Base-by-base conservation (phyloP, 202 grass and related monocot genomes). In the Eragrostis tef region DNA sequence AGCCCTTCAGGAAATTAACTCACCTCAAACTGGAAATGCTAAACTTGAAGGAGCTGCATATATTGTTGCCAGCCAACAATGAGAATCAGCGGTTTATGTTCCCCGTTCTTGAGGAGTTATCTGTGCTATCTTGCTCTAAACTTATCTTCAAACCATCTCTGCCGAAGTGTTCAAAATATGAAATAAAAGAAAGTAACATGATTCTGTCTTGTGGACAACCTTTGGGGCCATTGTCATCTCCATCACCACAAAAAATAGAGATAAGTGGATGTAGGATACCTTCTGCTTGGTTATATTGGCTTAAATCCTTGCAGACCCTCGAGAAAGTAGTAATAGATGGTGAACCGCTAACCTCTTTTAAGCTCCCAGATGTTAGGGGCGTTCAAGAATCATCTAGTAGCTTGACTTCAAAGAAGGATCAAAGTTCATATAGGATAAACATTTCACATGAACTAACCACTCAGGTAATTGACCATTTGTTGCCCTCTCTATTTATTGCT, bases 31-130 rank as follows among this genome's bases (percentile, higher is more conserved):
- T 86, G 57, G 83, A 79, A 56, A 29, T 0, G 11, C 64, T 82
- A 36, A 86, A 79, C 50, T 21, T 86, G 54, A 50, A 56, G 62
- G 67, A 79, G 67, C 25, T 78, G 46, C 24, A 9, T 20, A 64
- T 79, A 64, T 15, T 79, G 20, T 54, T 22, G 27, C 20, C 12
- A 4, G 26, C 56, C 11, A 44, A 36, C 56, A 42, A 2, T 24
- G 68, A 64, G 24, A 22, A 64, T 17, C 83, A 72, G 0, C 19
- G 31, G n/a, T 86, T 86, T 46, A 73, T 86, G 47, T 86, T 86
- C 14, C 83, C 83, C 21, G 9, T 39, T 79, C 75, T 86, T 65
- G 67, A 86, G 7, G 67, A 73, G 11, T 79, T 86, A 22, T 86
- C 48, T 2, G 57, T 86, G 39, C 7, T 79, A 73, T 86, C 12